A percentile compares a stretch with the other conserved stretches of the same genome.
phyloP scores from a whole-genome alignment of 2,329 filamentous ascomycete species.

The Hypoxylon rubiginosum region DNA sequence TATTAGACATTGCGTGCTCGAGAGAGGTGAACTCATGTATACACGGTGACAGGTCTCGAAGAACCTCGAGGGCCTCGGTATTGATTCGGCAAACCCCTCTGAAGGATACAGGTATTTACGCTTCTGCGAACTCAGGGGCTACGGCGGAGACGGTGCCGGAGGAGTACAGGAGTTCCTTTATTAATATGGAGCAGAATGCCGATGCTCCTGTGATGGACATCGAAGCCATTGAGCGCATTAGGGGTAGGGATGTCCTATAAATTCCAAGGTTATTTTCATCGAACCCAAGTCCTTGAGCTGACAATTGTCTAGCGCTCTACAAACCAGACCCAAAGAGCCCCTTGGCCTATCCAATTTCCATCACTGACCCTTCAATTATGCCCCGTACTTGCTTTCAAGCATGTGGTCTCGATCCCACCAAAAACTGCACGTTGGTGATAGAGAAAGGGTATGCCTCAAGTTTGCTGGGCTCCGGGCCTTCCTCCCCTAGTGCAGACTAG shows the following conservation, averaged over 20 bases:
- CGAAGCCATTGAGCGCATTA: conserved; percentile 44
- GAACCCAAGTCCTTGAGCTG: too few relatives aligned
- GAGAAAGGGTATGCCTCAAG: conserved; percentile 47
- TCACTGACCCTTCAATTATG: conserved; percentile 41
- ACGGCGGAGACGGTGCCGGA: conserved; percentile 45
- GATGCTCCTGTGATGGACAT: conserved; percentile 43
- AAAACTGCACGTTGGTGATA: conserved; percentile 50
- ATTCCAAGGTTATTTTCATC: too few relatives aligned
- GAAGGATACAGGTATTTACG: too few relatives aligned
- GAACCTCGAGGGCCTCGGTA: too few relatives aligned
- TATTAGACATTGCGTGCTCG: too few relatives aligned
- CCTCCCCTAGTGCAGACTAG: conserved; percentile 37
- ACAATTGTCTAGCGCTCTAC: conserved; percentile 38
- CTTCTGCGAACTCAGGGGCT: conserved; percentile 28
- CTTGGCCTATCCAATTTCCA: conserved; percentile 46
- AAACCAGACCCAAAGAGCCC: conserved; percentile 46
- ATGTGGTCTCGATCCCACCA: conserved; percentile 50
- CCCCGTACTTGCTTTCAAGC: conserved; percentile 53
- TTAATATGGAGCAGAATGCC: conserved; percentile 49
- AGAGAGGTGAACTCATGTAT: too few relatives aligned
- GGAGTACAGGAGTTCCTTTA: conserved; percentile 48
- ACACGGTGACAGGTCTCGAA: too few relatives aligned
- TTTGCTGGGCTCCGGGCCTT: conserved; percentile 49
- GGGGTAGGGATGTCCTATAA: too few relatives aligned
- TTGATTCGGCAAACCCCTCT: too few relatives aligned